Evolutionary conservation across 2,329 filamentous ascomycete genomes (phyloP), one percentile per base, ranked within the genome.

Genomic region (Curvularia sp.): DNA sequence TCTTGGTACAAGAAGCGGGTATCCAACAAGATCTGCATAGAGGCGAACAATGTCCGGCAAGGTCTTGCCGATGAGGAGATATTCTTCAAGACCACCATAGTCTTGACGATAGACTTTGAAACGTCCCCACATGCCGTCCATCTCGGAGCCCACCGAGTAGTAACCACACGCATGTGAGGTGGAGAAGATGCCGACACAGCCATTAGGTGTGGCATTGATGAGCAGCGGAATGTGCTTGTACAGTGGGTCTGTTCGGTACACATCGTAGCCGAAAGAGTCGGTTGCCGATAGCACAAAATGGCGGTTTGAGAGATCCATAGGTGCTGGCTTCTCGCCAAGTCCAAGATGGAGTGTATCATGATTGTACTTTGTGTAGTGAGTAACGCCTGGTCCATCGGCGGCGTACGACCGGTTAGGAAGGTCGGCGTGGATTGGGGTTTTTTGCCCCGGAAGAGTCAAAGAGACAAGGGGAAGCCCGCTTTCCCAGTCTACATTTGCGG

Each of bases 161-260:
- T 82, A 83, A 0, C 87, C 88, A 50, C 89, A 79, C 0, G 83
- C 80, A 68, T 91, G 87, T 2, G 84, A 85, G 0, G 87, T 88
- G 0, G 89, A 91, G 72, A 92, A 90, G 18, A 88, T 82, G 0
- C 83, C 89, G 0, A 91, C 82, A 49, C 86, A 89, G 0, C 88
- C 89, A 2, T 83, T 69, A 0, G 87, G 84, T 0, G 86, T 88
- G 0, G 84, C 86, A 54, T 90, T 89, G 74, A 92, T 88, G 27
- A 92, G 79, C 0, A 92, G 81, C 0, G 89, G 89, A 38, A 91
- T 89, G 67, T 91, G 87, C 76, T 92, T 92, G 78, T 92, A 92
- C 53, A 91, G 79, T 0, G 89, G 89, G 71, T 92, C 89, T 2
- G 88, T 89, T 9, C 83, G 83, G 70, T 90, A 86, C 3, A 87